Percentiles rank a stretch among this genome's conserved stretches.
phyloP scores from a whole-genome alignment of 2,329 filamentous ascomycete species.

The Conoideocrella luteorostrata region DNA sequence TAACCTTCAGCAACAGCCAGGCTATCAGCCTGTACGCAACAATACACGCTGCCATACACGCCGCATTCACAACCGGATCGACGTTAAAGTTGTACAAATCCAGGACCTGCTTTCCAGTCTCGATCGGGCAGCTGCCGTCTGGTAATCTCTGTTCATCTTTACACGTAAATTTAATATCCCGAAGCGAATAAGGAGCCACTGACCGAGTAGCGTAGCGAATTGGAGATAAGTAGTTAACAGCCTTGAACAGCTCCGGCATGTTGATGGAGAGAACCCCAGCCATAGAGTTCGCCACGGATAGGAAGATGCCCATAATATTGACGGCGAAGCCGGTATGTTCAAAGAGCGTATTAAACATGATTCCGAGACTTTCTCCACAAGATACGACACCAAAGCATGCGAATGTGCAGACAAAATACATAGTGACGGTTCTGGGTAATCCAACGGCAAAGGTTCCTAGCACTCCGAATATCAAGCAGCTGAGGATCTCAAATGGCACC shows the following conservation, averaged over 20 bases:
- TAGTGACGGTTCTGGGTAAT: slow-evolving; percentile 52
- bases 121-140: slow-evolving; percentile 56
- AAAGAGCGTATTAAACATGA: slow-evolving; percentile 75
- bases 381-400: slow-evolving; percentile 67
- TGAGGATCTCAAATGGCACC: slow-evolving; percentile 63
- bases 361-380: slow-evolving; percentile 69
- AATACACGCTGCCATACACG: slow-evolving; percentile 55
- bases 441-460: slow-evolving; percentile 59
- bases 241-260: slow-evolving; percentile 59
- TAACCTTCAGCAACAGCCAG: slow-evolving; percentile 49
- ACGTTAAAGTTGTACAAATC: slow-evolving; percentile 60
- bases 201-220: slow-evolving; percentile 64
- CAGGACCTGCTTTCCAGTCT: slow-evolving; percentile 61
- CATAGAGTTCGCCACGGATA: slow-evolving; percentile 66
- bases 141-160: slow-evolving; percentile 51
- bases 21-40: slow-evolving; percentile 61
- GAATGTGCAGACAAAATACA: slow-evolving; percentile 63
- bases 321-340: slow-evolving; percentile 69
- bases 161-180: slow-evolving; percentile 58
- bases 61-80: slow-evolving; percentile 53
- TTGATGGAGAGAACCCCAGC: slow-evolving; percentile 64
- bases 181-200: slow-evolving; percentile 59
- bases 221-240: slow-evolving; percentile 65
- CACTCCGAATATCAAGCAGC: slow-evolving; percentile 58
- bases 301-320: slow-evolving; percentile 62